phyloP scores from a whole-genome alignment of 2,329 filamentous ascomycete genomes.

The Intubia oerlemansii region DNA sequence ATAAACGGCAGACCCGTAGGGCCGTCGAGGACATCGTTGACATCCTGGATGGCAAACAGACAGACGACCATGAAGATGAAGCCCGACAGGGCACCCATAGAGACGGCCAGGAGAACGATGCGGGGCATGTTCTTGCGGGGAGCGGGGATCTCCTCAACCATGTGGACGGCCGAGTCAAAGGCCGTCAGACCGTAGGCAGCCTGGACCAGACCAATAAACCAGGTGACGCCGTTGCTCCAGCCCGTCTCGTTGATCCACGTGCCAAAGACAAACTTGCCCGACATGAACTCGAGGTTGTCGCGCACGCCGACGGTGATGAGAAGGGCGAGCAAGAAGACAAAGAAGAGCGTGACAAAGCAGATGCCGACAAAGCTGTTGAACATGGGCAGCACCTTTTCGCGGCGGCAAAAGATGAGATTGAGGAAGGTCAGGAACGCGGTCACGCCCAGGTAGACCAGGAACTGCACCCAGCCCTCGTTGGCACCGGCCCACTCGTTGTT shows the following conservation, averaged over 20 bases:
- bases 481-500: constrained; percentile 6
- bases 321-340: constrained; percentile 13
- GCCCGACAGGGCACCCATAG: constrained; percentile 14
- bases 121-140: constrained; percentile 13
- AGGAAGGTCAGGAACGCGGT: constrained; percentile 10
- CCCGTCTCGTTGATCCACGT: constrained; percentile 13
- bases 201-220: constrained; percentile 14
- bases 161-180: constrained; percentile 14
- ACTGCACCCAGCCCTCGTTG: constrained; percentile 10
- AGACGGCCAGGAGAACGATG: constrained; percentile 13
- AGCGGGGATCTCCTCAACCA: constrained; percentile 16
- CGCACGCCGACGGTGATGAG: constrained; percentile 6
- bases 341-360: constrained; percentile 13
- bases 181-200: constrained; percentile 14
- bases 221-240: constrained; percentile 14
- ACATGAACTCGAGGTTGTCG: constrained; percentile 9
- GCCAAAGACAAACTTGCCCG: constrained; percentile 12
- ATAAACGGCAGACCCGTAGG: constrained; percentile 23
- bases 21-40: constrained; percentile 9
- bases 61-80: constrained; percentile 10
- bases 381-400: constrained; percentile 22
- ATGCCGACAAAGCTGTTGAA: constrained; percentile 38
- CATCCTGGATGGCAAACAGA: constrained; percentile 5
- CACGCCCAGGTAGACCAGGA: constrained; percentile 29
- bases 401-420: constrained; percentile 20